phyloP scores from a whole-genome alignment of 768 basidiomycete species.

The Lepiota venenata region DNA sequence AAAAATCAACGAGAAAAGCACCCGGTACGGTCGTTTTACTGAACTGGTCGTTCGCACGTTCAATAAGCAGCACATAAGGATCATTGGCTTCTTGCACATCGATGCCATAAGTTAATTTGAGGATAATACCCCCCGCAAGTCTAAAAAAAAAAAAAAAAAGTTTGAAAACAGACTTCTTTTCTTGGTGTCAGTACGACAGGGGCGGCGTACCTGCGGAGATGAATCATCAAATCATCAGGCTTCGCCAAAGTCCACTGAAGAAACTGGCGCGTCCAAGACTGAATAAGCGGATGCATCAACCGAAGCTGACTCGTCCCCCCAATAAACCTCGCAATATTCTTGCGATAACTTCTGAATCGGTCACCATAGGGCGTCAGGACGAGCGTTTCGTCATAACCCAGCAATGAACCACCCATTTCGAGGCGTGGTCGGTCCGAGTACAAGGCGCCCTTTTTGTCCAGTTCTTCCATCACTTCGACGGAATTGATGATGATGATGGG shows the following conservation, averaged over 20 bases:
- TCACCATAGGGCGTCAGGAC: constrained; percentile 41
- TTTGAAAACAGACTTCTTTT: no score
- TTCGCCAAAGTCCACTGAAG: constrained; percentile 31
- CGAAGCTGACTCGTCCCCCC: constrained; percentile 30
- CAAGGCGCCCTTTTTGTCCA: constrained; percentile 43
- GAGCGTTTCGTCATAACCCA: constrained; percentile 45
- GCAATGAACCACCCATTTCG: constrained; percentile 48
- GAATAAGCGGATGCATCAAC: constrained; percentile 28
- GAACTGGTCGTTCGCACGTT: constrained; percentile 50
- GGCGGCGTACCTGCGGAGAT: constrained; percentile 40
- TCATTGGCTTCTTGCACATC: constrained; percentile 50
- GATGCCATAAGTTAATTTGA: constrained; percentile 54
- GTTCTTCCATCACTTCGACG: constrained; percentile 36
- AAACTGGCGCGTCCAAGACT: constrained; percentile 32
- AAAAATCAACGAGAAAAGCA: constrained; percentile 39
- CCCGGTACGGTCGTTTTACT: constrained; percentile 47
- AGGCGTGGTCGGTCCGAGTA: constrained; percentile 48
- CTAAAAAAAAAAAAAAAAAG: constrained; percentile 20
- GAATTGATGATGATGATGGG: constrained; percentile 49
- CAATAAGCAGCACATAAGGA: constrained; percentile 48
- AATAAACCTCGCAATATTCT: constrained; percentile 38
- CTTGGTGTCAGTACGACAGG: neutral
- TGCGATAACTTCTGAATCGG: constrained; percentile 41
- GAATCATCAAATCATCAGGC: constrained; percentile 25
- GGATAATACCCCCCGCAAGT: constrained; percentile 49